Evolutionary conservation across 2,329 filamentous ascomycete genomes (phyloP), one percentile per base, ranked within the genome.

Genomic region (Aspergillus ustus): DNA sequence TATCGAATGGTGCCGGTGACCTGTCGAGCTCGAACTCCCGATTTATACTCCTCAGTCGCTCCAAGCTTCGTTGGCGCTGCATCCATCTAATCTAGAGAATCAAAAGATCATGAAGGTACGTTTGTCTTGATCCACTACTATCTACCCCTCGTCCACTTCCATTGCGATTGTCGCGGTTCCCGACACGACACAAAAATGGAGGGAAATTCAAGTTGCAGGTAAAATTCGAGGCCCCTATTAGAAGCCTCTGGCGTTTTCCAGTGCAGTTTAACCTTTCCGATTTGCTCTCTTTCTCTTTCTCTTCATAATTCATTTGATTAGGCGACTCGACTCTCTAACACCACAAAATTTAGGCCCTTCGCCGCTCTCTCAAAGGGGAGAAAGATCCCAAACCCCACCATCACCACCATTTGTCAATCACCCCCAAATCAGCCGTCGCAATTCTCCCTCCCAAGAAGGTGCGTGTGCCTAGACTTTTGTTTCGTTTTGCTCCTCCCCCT

Each of bases 391-490:
- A 89, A 75, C 87, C 64, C 64, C 64, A 68, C 63, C 69, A 70
- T 59, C 44, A 70, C 62, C 70, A 67, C 53, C 90, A 91, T 74
- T 85, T 91, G 69, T 89, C 90, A 60, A 91, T 96, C 69, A 88
- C 89, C 17, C 89, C 91, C 66, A 97, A 97, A 78, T 90, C 93
- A 59, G 91, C 92, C 45, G 87, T 94, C 67, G 92, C 93, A 56
- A 96, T 97, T 73, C 87, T 95, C 28, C 92, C 93, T 57, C 93
- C 93, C 1, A 97, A 96, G 80, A 97, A 96, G 89, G 92, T 96
- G 77, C 66, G 70, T 70, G 49, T 70, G 82, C 76, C 64, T 59
- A 61, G 55, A 48, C 51, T 60, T 59, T 53, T 31, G 40, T 54
- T 51, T 61, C 55, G 22, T n/a, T 52, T 60, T 34, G 34, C 34